A percentile compares a stretch with the other conserved stretches of the same genome.
These are phyloP conservation scores for Trichosporon sp. DNA, from an alignment of 1,284 basidiomycete species.

Conservation along the genomic window DNA sequence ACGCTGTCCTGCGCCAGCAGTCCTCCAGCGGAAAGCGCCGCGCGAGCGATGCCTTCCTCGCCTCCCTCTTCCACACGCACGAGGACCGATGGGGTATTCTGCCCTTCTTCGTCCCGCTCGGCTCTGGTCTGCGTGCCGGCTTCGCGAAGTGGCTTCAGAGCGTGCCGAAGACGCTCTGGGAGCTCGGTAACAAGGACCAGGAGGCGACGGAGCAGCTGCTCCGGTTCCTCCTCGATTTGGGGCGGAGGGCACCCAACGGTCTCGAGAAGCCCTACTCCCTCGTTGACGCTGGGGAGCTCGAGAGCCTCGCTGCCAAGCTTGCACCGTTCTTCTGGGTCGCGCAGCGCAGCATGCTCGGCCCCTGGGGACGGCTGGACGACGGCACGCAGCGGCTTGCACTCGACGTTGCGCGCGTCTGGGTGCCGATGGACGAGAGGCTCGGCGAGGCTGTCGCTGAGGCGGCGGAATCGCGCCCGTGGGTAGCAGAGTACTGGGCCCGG, in stretches of 20 bases:
- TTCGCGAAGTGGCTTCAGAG: slow-evolving; percentile 60
- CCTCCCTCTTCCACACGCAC: slow-evolving; percentile 66
- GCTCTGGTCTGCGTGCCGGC: slow-evolving; percentile 34
- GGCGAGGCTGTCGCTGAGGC: slow-evolving; percentile 25
- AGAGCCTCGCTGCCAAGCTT: slow-evolving; percentile 57
- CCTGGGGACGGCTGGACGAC: slow-evolving; percentile 67
- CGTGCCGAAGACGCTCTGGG: slow-evolving; percentile 80
- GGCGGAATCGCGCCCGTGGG: slow-evolving; percentile 24
- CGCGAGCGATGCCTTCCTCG: slow-evolving; percentile 66
- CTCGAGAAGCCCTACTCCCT: slow-evolving; percentile 54
- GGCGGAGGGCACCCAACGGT: slow-evolving; percentile 32
- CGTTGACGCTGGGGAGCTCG: slow-evolving; percentile 59
- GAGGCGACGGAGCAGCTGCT: slow-evolving; percentile 63
- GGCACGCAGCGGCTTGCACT: slow-evolving; percentile 59
- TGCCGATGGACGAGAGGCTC: slow-evolving; percentile 34
- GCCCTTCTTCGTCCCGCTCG: slow-evolving; percentile 49
- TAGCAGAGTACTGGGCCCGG: slow-evolving; percentile 24
- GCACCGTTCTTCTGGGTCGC: slow-evolving; percentile 67
- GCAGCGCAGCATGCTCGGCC: slow-evolving; percentile 63
- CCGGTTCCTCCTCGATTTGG: slow-evolving; percentile 39
- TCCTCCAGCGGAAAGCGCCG: slow-evolving; percentile 42
- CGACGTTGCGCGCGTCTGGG: slow-evolving; percentile 58
- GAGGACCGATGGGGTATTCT: slow-evolving; percentile 45
- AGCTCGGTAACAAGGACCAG: slow-evolving; percentile 67
- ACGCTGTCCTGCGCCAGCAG: slow-evolving; percentile 55